Evolutionary conservation across 495 filamentous ascomycete species (phyloP).

Genomic region (Podospora didyma): DNA sequence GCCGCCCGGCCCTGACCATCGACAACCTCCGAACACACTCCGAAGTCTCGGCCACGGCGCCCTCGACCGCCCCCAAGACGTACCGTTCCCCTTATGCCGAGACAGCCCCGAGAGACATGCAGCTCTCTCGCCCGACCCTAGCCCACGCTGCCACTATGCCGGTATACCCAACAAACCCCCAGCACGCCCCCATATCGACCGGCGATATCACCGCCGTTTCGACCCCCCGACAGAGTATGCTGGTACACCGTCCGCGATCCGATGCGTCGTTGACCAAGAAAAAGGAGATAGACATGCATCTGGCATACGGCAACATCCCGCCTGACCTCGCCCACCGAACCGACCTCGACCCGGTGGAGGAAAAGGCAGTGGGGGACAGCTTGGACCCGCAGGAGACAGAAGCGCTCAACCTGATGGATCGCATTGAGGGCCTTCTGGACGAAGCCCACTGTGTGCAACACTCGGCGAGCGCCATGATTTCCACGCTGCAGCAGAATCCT

Average conservation of each 20-base stretch:
- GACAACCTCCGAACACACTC: slow-evolving; percentile 40
- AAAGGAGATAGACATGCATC: slow-evolving; percentile 75
- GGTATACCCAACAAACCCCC: not conserved
- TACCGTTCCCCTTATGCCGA: slow-evolving; percentile 43
- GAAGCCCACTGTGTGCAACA: slow-evolving; percentile 87
- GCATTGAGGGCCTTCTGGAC: slow-evolving; percentile 68
- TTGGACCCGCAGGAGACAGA: slow-evolving; percentile 49
- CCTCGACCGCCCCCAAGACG: slow-evolving; percentile 34
- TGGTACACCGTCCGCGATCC: slow-evolving; percentile 37
- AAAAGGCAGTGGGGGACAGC: slow-evolving; percentile 16
- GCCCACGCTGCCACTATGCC: slow-evolving; percentile 27
- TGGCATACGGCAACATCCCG: slow-evolving; percentile 76
- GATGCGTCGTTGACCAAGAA: slow-evolving; percentile 40
- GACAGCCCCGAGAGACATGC: slow-evolving; percentile 35
- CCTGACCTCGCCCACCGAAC: slow-evolving; percentile 45
- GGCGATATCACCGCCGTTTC: slow-evolving; percentile 8
- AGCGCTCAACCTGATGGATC: slow-evolving; percentile 60
- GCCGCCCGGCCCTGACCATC: slow-evolving; percentile 34
- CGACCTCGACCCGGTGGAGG: slow-evolving; percentile 33
- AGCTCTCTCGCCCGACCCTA: slow-evolving; percentile 33
- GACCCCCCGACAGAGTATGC: slow-evolving; percentile 20
- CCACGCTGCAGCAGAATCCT: slow-evolving; percentile 83
- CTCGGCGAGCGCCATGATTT: slow-evolving; percentile 75
- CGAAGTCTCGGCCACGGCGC: slow-evolving; percentile 39
- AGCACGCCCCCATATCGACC: slow-evolving; percentile 1